These are phyloP conservation scores for Coprinopsis strossmayeri DNA, from an alignment of 768 basidiomycete species.

Conservation along the genomic window DNA sequence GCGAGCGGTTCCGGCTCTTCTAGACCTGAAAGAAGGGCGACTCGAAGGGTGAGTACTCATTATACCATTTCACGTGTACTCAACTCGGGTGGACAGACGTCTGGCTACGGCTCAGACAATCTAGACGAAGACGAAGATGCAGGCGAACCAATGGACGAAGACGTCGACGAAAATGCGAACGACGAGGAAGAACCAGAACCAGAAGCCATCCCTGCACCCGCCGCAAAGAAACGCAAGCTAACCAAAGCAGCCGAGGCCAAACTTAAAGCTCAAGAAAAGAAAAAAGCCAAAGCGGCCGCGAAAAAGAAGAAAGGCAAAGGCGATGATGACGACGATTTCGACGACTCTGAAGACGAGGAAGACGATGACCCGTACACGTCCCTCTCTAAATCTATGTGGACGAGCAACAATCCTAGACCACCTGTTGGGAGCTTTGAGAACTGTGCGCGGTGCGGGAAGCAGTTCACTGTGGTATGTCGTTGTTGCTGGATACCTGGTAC, in stretches of 20 bases:
- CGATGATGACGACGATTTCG: slow-evolving; percentile 46
- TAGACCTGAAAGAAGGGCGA: slow-evolving; percentile 10
- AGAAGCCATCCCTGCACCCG: not conserved
- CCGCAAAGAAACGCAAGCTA: slow-evolving; percentile 53
- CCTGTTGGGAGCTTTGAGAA: slow-evolving; percentile 71
- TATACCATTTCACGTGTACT: too few species aligned
- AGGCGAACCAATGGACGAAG: slow-evolving; percentile 12
- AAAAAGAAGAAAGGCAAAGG: slow-evolving; percentile 28
- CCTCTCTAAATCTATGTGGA: slow-evolving; percentile 45
- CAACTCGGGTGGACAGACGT: too few species aligned
- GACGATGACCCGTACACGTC: slow-evolving; percentile 68
- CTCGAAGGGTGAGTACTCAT: slow-evolving; percentile 16
- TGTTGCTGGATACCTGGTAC: not conserved
- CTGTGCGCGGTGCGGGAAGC: slow-evolving; percentile 77
- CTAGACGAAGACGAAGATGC: slow-evolving; percentile 52
- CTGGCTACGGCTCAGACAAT: slow-evolving; percentile 67
- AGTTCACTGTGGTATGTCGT: slow-evolving; percentile 81
- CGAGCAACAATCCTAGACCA: slow-evolving; percentile 40
- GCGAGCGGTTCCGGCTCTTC: slow-evolving; percentile 8
- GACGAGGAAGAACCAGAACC: slow-evolving; percentile 14
- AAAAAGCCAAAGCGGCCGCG: slow-evolving; percentile 24
- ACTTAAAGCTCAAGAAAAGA: slow-evolving; percentile 37
- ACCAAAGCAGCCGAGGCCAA: slow-evolving; percentile 41
- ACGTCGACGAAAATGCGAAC: slow-evolving; percentile 15
- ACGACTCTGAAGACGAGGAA: slow-evolving; percentile 46